These are phyloP conservation scores for Chaetomidium leptoderma DNA, from an alignment of 495 filamentous ascomycete species.

Conservation along the genomic window DNA sequence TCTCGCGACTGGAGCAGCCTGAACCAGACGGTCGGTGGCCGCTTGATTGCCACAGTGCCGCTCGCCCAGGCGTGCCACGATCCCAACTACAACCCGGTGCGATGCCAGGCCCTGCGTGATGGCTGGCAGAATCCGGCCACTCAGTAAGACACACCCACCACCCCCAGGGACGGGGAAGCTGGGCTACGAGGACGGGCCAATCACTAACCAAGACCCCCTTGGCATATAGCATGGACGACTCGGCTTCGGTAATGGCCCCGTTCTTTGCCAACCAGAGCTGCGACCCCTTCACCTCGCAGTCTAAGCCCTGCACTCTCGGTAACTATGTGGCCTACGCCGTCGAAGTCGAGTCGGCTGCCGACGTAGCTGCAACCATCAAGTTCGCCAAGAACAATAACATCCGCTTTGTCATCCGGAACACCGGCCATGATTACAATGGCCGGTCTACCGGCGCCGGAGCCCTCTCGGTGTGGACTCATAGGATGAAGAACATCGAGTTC, in stretches of 20 bases:
- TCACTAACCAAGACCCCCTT: constrained; percentile 30
- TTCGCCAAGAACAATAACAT: constrained; percentile 47
- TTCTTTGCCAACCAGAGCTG: constrained; percentile 45
- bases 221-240: constrained; percentile 38
- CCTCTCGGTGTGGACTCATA: constrained; percentile 50
- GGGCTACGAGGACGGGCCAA: background rate
- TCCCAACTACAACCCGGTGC: constrained; percentile 25
- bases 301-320: constrained; percentile 48
- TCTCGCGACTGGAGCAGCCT: constrained; percentile 39
- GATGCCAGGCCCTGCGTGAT: constrained; percentile 23
- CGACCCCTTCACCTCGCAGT: constrained; percentile 28
- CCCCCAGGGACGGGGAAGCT: too few species aligned
- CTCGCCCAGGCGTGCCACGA: constrained; percentile 49
- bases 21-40: constrained; percentile 42
- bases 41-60: constrained; percentile 49
- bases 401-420: constrained; percentile 47
- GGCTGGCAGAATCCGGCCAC: constrained; percentile 30
- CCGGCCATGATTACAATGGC: constrained; percentile 45
- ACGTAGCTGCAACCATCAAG: constrained; percentile 42
- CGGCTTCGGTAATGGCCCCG: constrained; percentile 43
- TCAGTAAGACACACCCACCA: constrained; percentile 32
- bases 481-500: constrained; percentile 46
- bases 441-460: constrained; percentile 51
- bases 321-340: constrained; percentile 56
- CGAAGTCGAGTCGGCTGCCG: constrained; percentile 36